These are phyloP conservation scores for Globisporangium orthogonon DNA, from an alignment of 352 stramenopile genomes.

Conservation along the genomic window DNA sequence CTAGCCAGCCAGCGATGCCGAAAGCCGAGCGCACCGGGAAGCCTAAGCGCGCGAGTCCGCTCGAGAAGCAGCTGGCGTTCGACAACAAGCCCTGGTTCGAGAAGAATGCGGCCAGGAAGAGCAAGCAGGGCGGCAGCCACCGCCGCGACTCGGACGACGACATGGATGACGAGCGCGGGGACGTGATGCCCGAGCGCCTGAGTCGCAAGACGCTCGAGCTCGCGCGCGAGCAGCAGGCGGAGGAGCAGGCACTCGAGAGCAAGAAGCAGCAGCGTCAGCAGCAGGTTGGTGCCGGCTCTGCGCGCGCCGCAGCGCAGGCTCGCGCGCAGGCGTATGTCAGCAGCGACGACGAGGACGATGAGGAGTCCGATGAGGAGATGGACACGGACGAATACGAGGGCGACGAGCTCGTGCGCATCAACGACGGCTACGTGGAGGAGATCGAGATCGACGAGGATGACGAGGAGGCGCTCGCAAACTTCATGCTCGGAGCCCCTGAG, in stretches of 20 bases:
- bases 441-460: conserved; percentile 86
- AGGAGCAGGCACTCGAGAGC: conserved; percentile 52
- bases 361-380: conserved; percentile 84
- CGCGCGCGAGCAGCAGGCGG: conserved; percentile 69
- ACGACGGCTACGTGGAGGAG: conserved; percentile 89
- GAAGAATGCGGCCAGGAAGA: conserved; percentile 32
- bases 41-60: conserved; percentile 77
- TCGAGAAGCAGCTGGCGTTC: conserved; percentile 83
- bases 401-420: conserved; percentile 85
- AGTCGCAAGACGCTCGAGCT: conserved; percentile 77
- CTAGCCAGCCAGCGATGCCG: conserved; percentile 31
- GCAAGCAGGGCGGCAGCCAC: conserved; percentile 11
- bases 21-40: conserved; percentile 61
- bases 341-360: conserved; percentile 62
- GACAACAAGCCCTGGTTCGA: conserved; percentile 87
- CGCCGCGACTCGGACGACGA: conserved; percentile 35
- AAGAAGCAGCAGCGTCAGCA: conserved; percentile 23
- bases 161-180: conserved; percentile 51
- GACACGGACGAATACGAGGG: conserved; percentile 86
- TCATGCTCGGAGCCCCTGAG: conserved; percentile 80
- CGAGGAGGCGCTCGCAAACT: conserved; percentile 81
- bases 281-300: conserved; percentile 9
- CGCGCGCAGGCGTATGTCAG: conserved; percentile 32
- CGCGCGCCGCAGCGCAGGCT: conserved; percentile 10
- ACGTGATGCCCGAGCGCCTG: conserved; percentile 76